These are phyloP conservation scores for Boletus hoseneyae DNA, from an alignment of 1,284 basidiomycete species.

Conservation along the genomic window DNA sequence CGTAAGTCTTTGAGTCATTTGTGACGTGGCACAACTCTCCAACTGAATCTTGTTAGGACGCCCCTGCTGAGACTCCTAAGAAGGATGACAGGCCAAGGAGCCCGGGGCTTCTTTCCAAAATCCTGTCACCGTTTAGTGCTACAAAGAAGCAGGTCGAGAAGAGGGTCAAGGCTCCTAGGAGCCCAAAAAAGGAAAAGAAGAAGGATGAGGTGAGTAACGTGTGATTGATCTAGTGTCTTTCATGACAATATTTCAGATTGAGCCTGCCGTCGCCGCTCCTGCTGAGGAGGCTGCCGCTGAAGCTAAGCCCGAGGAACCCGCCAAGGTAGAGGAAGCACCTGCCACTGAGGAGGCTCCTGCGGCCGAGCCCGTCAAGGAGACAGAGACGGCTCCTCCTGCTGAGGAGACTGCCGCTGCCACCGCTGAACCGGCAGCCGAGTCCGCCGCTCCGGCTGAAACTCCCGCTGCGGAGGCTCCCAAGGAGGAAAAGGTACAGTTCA, in stretches of 20 bases:
- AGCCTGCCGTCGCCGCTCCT: slow-evolving; percentile 29
- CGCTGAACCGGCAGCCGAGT: slow-evolving; percentile 34
- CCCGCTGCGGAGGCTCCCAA: slow-evolving; percentile 45
- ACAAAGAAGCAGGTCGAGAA: slow-evolving; percentile 41
- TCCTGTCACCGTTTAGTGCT: slow-evolving; percentile 66
- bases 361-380: slow-evolving; percentile 56
- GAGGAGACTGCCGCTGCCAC: slow-evolving; percentile 33
- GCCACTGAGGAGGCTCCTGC: slow-evolving; percentile 28
- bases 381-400: slow-evolving; percentile 29
- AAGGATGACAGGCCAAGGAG: slow-evolving; percentile 76
- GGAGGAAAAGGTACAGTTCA: slow-evolving; percentile 56
- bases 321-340: slow-evolving; percentile 41
- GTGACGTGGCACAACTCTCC: not conserved
- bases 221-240: not conserved
- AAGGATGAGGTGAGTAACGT: slow-evolving; percentile 57
- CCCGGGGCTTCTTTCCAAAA: slow-evolving; percentile 65
- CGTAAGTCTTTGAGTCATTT: slow-evolving; percentile 33
- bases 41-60: slow-evolving; percentile 27
- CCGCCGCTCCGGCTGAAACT: slow-evolving; percentile 29
- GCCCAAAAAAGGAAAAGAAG: slow-evolving; percentile 65
- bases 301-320: slow-evolving; percentile 35
- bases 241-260: slow-evolving; percentile 14
- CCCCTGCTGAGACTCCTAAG: slow-evolving; percentile 48
- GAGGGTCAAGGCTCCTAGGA: slow-evolving; percentile 51
- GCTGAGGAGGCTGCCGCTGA: slow-evolving; percentile 37